A percentile compares a stretch with the other conserved stretches of the same genome.
Conservation (phyloP, 139 green algal species). For the Picochlorum sp. region DNA sequence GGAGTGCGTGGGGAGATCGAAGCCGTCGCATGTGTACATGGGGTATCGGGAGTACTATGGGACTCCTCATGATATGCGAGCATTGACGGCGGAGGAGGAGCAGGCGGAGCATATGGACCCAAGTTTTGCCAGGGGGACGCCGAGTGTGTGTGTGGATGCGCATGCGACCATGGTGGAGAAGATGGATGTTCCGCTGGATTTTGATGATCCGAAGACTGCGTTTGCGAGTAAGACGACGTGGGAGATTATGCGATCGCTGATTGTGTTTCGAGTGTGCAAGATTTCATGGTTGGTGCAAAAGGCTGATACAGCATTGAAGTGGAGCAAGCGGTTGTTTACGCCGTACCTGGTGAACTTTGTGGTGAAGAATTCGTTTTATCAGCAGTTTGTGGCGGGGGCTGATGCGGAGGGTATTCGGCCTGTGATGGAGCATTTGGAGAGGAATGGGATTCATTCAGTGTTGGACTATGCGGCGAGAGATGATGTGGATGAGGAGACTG, state of each 20-base stretch:
- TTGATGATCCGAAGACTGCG: background rate
- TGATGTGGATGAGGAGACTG: constrained; percentile 28
- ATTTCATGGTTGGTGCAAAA: constrained; percentile 36
- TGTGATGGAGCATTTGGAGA: constrained; percentile 32
- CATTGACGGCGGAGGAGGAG: background rate
- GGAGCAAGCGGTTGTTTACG: constrained; percentile 45
- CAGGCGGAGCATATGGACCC: background rate
- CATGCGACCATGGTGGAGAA: background rate
- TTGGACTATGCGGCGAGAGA: constrained; percentile 62
- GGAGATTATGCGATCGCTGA: constrained; percentile 32
- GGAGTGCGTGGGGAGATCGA: background rate
- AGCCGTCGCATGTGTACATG: background rate
- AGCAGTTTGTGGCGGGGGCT: constrained; percentile 76
- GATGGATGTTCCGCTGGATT: background rate
- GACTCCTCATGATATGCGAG: background rate
- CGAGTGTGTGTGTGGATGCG: background rate
- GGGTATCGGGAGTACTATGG: background rate
- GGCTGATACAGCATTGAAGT: constrained; percentile 42
- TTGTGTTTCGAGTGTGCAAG: constrained; percentile 36
- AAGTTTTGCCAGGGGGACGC: background rate
- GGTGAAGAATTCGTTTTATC: constrained; percentile 69
- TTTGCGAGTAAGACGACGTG: constrained; percentile 29
- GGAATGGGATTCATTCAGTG: constrained; percentile 37
- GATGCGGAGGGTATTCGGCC: constrained; percentile 40
- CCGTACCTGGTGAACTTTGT: constrained; percentile 36